Percentiles rank a stretch among this genome's conserved stretches.
Conservation (phyloP, 768 basidiomycete species). For the Scleroderma bovista region DNA sequence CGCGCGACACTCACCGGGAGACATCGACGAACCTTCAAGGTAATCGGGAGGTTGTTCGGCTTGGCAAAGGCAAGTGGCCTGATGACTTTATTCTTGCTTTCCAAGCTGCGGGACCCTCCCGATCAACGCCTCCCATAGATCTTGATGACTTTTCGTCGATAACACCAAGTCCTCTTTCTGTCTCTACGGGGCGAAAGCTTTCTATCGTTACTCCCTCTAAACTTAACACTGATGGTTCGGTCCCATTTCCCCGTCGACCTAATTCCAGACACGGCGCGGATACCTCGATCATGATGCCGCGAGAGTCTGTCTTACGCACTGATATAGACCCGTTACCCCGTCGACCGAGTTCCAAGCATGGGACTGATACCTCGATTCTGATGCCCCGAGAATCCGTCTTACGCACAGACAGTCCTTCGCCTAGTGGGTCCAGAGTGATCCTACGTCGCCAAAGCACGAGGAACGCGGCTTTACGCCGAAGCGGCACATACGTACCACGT, state of each 20-base stretch:
- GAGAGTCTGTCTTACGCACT: slow-evolving; percentile 40
- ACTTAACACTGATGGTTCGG: slow-evolving; percentile 43
- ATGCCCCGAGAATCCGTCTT: slow-evolving; percentile 45
- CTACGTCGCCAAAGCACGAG: slow-evolving; percentile 57
- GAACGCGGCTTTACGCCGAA: slow-evolving; percentile 36
- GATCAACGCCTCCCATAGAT: slow-evolving; percentile 23
- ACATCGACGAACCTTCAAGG: slow-evolving; percentile 16
- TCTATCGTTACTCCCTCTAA: slow-evolving; percentile 44
- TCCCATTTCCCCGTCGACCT: slow-evolving; percentile 47
- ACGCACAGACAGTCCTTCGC: slow-evolving; percentile 42
- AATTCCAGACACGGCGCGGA: slow-evolving; percentile 42
- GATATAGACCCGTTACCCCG: slow-evolving; percentile 48
- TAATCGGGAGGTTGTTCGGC: slow-evolving; percentile 37
- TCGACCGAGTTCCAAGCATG: slow-evolving; percentile 44
- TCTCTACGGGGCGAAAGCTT: slow-evolving; percentile 50
- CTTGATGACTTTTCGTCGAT: slow-evolving; percentile 16
- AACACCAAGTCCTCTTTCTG: slow-evolving; percentile 31
- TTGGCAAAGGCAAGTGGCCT: slow-evolving; percentile 79
- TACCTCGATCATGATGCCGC: slow-evolving; percentile 40
- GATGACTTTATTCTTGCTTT: slow-evolving; percentile 72
- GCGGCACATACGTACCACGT: slow-evolving; percentile 43
- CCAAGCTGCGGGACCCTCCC: slow-evolving; percentile 25
- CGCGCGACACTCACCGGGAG: slow-evolving; percentile 27
- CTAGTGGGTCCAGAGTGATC: slow-evolving; percentile 39
- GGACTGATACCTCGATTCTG: slow-evolving; percentile 27